Evolutionary conservation across 352 stramenopile genomes (phyloP).

Genomic region (Thraustochytrium sp.): DNA sequence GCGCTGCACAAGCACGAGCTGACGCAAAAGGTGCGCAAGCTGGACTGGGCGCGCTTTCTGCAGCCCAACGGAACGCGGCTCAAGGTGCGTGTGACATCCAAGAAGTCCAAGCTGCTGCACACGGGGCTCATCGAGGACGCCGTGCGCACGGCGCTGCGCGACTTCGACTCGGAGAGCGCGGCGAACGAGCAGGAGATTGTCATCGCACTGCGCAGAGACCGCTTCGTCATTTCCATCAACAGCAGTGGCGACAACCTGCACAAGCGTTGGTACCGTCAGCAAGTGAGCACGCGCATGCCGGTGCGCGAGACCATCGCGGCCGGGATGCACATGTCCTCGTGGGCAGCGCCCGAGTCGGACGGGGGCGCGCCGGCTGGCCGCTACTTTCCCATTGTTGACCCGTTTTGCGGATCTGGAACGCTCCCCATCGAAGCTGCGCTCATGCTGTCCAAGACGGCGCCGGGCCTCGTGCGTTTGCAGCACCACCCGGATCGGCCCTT

Average conservation of each 20-base stretch:
- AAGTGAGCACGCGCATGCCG: slow-evolving; percentile 61
- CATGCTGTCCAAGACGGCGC: slow-evolving; percentile 62
- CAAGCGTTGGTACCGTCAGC: slow-evolving; percentile 62
- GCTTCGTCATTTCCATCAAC: neutral
- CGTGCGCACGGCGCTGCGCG: neutral
- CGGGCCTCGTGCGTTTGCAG: slow-evolving; percentile 59
- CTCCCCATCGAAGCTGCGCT: slow-evolving; percentile 67
- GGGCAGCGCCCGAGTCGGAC: slow-evolving; percentile 4
- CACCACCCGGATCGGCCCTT: neutral
- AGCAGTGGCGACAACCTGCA: slow-evolving; percentile 61
- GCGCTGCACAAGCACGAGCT: neutral
- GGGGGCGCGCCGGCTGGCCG: no score
- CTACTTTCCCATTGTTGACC: slow-evolving; percentile 63
- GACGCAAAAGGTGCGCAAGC: neutral
- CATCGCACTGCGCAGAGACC: neutral
- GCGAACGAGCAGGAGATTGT: neutral
- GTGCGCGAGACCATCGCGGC: slow-evolving; percentile 70
- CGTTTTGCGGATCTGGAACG: slow-evolving; percentile 68
- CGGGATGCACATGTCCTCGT: slow-evolving; percentile 47
- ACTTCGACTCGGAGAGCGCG: neutral
- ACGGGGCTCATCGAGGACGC: neutral
- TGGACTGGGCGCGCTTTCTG: neutral
- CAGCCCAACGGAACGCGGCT: neutral
- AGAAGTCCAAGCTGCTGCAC: neutral
- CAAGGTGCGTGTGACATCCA: neutral